phyloP scores from a whole-genome alignment of 352 stramenopile species.

The Phytopythium chamaehyphon region DNA sequence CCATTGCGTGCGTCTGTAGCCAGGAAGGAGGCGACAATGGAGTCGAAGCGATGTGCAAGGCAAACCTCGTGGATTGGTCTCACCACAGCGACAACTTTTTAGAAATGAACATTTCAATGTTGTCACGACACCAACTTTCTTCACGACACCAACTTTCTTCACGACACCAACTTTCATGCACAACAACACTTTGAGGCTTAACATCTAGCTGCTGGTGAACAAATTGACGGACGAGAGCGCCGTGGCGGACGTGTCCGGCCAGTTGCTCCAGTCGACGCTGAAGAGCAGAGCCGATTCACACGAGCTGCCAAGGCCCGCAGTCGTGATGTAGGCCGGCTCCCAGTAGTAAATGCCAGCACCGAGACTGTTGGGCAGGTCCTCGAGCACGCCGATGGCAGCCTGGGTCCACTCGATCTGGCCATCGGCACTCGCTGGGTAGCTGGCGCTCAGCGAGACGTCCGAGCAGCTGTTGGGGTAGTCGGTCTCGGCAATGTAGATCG shows the following conservation, averaged over 20 bases:
- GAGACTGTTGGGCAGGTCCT: constrained; percentile 16
- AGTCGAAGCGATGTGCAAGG: too few relatives aligned
- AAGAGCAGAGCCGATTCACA: constrained; percentile 27
- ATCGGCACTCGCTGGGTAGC: constrained; percentile 14
- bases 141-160: neutral
- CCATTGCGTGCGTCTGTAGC: too few relatives aligned
- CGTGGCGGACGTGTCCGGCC: constrained; percentile 16
- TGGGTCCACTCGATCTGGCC: constrained; percentile 23
- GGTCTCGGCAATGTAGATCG: constrained; percentile 28
- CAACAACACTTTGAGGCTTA: too few relatives aligned
- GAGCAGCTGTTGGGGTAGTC: constrained; percentile 26
- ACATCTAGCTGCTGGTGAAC: constrained; percentile 7
- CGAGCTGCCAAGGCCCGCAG: constrained; percentile 19
- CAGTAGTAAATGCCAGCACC: constrained; percentile 32
- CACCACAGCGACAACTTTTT: neutral
- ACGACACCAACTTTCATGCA: too few relatives aligned
- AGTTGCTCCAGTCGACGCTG: constrained; percentile 23
- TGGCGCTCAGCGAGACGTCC: constrained; percentile 20
- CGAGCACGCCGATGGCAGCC: constrained; percentile 19
- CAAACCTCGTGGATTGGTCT: too few relatives aligned
- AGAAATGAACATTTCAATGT: too few relatives aligned
- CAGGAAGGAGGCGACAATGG: too few relatives aligned
- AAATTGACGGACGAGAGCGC: constrained; percentile 22
- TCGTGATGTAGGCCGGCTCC: constrained; percentile 25
- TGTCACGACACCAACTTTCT: neutral